Percentiles rank a stretch among this genome's conserved stretches.
Evolutionary conservation across 208 protist genomes (phyloP).

Genomic region (Trypanosoma caninum): DNA sequence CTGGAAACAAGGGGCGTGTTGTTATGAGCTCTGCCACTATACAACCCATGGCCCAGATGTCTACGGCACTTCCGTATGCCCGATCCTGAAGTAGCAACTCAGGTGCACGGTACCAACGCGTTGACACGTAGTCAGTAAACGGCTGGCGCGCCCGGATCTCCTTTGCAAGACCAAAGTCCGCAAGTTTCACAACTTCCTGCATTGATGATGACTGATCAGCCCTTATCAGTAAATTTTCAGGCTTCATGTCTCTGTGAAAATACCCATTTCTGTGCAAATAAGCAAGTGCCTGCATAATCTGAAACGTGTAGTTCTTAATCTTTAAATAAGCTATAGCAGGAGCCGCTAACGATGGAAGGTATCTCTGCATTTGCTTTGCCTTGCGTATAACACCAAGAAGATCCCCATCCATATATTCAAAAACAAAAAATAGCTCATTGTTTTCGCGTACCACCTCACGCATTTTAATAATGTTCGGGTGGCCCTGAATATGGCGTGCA

Average conservation of each 20-base stretch:
- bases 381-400: slow-evolving; percentile 95
- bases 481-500: slow-evolving; percentile 91
- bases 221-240: slow-evolving; percentile 96
- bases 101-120: slow-evolving; percentile 98
- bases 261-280: slow-evolving; percentile 96
- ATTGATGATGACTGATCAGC: slow-evolving; percentile 25
- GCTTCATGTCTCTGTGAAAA: slow-evolving; percentile 97
- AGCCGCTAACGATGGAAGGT: slow-evolving; percentile 10
- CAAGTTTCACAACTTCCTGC: slow-evolving; percentile 93
- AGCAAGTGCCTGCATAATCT: slow-evolving; percentile 92
- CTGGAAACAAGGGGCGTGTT: slow-evolving; percentile 95
- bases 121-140: slow-evolving; percentile 97
- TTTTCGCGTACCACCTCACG: slow-evolving; percentile 96
- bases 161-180: slow-evolving; percentile 89
- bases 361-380: slow-evolving; percentile 61
- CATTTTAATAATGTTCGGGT: slow-evolving; percentile 97
- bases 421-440: slow-evolving; percentile 96
- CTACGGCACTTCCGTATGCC: slow-evolving; percentile 93
- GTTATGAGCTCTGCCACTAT: slow-evolving; percentile 98
- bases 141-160: slow-evolving; percentile 53
- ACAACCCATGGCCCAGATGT: slow-evolving; percentile 95
- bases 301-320: slow-evolving; percentile 90
- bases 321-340: slow-evolving; percentile 81
- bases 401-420: slow-evolving; percentile 97
- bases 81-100: slow-evolving; percentile 96